phyloP scores from a whole-genome alignment of 768 basidiomycete genomes.

The Ephemerocybe angulata region DNA sequence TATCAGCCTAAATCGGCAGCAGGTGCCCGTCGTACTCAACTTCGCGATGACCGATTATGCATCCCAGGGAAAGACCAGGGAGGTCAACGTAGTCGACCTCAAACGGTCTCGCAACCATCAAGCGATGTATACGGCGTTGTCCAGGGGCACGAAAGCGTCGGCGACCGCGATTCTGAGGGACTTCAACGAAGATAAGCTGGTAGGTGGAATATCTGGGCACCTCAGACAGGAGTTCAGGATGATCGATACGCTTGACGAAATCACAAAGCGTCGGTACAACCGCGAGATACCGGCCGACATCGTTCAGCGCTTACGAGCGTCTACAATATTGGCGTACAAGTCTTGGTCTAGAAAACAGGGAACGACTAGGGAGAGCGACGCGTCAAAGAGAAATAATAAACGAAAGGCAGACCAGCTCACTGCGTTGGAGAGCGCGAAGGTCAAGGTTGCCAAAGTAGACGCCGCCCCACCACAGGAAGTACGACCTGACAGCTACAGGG shows the following conservation, averaged over 20 bases:
- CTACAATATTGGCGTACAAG: neutral
- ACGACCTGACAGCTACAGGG: neutral
- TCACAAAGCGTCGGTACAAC: constrained; percentile 26
- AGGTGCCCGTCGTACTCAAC: constrained; percentile 24
- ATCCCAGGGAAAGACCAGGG: constrained; percentile 30
- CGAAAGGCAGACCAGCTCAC: neutral
- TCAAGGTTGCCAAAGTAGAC: too few relatives aligned
- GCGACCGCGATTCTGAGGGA: constrained; percentile 29
- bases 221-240: constrained; percentile 33
- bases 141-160: constrained; percentile 20
- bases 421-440: too few relatives aligned
- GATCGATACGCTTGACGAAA: constrained; percentile 32
- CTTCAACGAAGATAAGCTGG: constrained; percentile 9
- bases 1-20: constrained; percentile 17
- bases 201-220: constrained; percentile 10
- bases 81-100: constrained; percentile 27
- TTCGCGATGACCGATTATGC: constrained; percentile 35
- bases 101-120: constrained; percentile 17
- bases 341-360: neutral
- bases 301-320: too few relatives aligned
- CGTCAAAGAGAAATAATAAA: neutral
- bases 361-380: neutral
- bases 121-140: constrained; percentile 29
- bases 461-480: too few relatives aligned
- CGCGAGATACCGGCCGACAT: constrained; percentile 11